Base-by-base conservation (phyloP, 305 asterid genomes). In the Fraxinus nigra region DNA sequence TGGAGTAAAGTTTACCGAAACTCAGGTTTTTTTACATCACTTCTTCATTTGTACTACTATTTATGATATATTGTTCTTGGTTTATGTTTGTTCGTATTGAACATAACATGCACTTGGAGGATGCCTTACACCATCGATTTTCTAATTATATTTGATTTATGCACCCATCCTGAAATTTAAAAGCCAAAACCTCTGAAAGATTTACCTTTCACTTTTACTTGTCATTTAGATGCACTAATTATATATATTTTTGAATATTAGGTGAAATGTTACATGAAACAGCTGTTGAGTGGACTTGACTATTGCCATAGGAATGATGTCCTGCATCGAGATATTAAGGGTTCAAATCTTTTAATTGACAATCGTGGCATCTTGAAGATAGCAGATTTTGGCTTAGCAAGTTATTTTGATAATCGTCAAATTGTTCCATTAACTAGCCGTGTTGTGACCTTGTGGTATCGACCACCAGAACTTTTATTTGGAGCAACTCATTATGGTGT, bases 381-480 rank as follows among this genome's bases (percentile, higher is more conserved):
- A 81, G 97, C 98, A 33, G 99, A 96, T 91, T 96, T 96, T 91
- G 99, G 99, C 4, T 83, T 96, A 85, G 99, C 99, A 35, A 94
- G 94, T 87, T 93, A 88, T 85, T 94, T 86, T 69, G 93, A 91
- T 83, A 85, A 79, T 73, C 84, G 83, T 77, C 85, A 90, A 70
- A 91, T 83, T 70, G 84, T 88, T 82, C 94, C 94, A 54, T 87
- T 94, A 67, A 96, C 99, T 34, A 96, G 98, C 88, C 98, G 98
- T 32, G 99, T 96, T 59, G 99, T 96, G 85, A 96, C 99, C 73
- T 86, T 96, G 75, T 96, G 99, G 99, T 96, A 96, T 89, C 94
- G 99, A 75, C 98, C 99, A 20, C 98, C 98, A 18, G 99, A 96
- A 84, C 98, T 96, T 78, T 81, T 96, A 84, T 95, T 94, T 14